Percentiles rank a stretch among this genome's conserved stretches.
Evolutionary conservation across 2,329 filamentous ascomycete species (phyloP).

Genomic region (Penicillium sp.): DNA sequence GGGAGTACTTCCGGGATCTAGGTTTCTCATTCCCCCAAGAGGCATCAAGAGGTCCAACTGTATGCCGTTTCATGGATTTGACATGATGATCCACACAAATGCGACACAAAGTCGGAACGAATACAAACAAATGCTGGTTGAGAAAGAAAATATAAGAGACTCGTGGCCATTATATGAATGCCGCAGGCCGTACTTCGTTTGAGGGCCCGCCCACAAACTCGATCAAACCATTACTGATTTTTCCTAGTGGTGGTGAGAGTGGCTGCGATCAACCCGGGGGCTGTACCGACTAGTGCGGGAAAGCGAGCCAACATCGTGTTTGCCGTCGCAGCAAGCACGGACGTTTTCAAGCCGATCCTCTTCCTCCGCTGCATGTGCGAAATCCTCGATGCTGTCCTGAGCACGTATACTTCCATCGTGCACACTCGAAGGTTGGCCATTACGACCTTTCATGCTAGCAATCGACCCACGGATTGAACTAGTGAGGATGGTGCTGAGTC

Average conservation of each 20-base stretch:
- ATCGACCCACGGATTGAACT: constrained; percentile 52
- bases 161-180: constrained; percentile 23
- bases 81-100: background rate
- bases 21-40: background rate
- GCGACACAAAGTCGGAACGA: background rate
- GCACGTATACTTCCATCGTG: constrained; percentile 41
- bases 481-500: constrained; percentile 50
- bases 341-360: constrained; percentile 88
- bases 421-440: constrained; percentile 36
- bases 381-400: constrained; percentile 78
- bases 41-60: background rate
- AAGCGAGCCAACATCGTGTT: constrained; percentile 65
- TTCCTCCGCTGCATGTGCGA: constrained; percentile 66
- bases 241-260: constrained; percentile 38
- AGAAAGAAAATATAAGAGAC: constrained; percentile 19
- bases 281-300: constrained; percentile 44
- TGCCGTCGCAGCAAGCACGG: constrained; percentile 91
- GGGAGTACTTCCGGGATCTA: background rate
- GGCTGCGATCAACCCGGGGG: constrained; percentile 38
- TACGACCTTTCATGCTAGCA: constrained; percentile 47
- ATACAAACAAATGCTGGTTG: constrained; percentile 6
- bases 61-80: background rate
- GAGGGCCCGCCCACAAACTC: constrained; percentile 28
- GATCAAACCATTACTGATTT: constrained; percentile 15
- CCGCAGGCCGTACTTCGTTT: constrained; percentile 21